Conservation (phyloP, 2,329 filamentous ascomycete species). For the Cladosporium sp. region DNA sequence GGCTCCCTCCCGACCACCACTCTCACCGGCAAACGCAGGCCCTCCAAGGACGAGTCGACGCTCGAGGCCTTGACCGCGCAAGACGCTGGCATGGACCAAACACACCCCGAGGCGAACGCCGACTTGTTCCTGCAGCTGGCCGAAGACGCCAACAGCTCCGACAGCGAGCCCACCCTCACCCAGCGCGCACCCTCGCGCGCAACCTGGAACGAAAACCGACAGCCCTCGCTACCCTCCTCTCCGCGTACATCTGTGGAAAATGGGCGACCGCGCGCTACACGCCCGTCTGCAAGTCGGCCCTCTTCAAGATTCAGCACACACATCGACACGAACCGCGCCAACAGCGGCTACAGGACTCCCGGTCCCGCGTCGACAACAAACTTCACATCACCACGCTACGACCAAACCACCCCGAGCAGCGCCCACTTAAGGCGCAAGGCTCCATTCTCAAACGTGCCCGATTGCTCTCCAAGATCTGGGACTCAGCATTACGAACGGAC, state of each 20-base stretch:
- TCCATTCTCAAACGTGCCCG: slow-evolving; percentile 26
- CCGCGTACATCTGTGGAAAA: slow-evolving; percentile 21
- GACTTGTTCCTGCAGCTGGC: slow-evolving; percentile 38
- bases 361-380: slow-evolving; percentile 22
- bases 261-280: slow-evolving; percentile 28
- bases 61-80: slow-evolving; percentile 17
- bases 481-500: slow-evolving; percentile 25
- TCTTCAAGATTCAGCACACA: slow-evolving; percentile 29
- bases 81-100: slow-evolving; percentile 7
- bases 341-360: slow-evolving; percentile 25
- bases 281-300: slow-evolving; percentile 24
- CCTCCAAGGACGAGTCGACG: slow-evolving; percentile 8
- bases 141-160: slow-evolving; percentile 26
- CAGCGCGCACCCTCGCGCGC: slow-evolving; percentile 50
- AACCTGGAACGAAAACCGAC: slow-evolving; percentile 54
- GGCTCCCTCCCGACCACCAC: slow-evolving; percentile 6
- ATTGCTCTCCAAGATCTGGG: slow-evolving; percentile 27
- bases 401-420: slow-evolving; percentile 28
- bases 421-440: slow-evolving; percentile 28
- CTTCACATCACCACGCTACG: slow-evolving; percentile 26
- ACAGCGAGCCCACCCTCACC: slow-evolving; percentile 14
- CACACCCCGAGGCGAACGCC: slow-evolving; percentile 24
- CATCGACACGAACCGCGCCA: slow-evolving; percentile 28
- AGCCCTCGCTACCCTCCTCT: slow-evolving; percentile 22
- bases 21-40: not conserved